Conservation (phyloP, 129 eudicot species). For the Arctium minus region DNA sequence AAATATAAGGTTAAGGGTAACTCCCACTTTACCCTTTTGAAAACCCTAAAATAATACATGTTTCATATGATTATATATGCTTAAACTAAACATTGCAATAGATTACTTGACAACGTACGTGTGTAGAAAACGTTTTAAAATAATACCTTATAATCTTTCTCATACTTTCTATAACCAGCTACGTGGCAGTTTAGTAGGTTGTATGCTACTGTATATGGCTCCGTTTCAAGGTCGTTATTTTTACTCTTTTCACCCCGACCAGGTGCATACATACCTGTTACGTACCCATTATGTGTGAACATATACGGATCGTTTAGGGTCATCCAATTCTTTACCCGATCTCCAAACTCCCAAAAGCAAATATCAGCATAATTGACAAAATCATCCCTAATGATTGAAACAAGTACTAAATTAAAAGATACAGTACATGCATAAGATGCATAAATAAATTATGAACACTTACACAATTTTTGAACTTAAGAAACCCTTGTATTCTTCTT, state of each 20-base stretch:
- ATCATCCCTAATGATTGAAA: neutral
- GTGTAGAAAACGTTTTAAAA: neutral
- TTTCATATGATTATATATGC: neutral
- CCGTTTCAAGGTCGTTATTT: neutral
- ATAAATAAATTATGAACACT: neutral
- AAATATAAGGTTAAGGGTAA: neutral
- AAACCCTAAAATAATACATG: neutral
- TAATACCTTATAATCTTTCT: constrained; percentile 34
- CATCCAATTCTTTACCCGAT: neutral
- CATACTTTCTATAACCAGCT: constrained; percentile 18
- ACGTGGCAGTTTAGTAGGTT: neutral
- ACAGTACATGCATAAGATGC: neutral
- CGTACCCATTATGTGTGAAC: neutral
- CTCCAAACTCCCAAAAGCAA: constrained; percentile 25
- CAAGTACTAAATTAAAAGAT: neutral
- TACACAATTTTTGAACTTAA: constrained; percentile 20
- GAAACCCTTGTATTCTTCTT: constrained; percentile 15
- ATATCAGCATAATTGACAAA: constrained; percentile 13
- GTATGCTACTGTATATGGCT: neutral
- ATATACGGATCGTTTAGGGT: neutral
- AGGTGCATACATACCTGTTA: neutral
- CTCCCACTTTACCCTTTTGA: constrained; percentile 9
- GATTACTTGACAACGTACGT: neutral
- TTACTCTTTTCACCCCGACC: neutral
- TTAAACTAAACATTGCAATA: neutral